phyloP scores from a whole-genome alignment of 2,329 filamentous ascomycete species.

The Botrytis hyacinthi region DNA sequence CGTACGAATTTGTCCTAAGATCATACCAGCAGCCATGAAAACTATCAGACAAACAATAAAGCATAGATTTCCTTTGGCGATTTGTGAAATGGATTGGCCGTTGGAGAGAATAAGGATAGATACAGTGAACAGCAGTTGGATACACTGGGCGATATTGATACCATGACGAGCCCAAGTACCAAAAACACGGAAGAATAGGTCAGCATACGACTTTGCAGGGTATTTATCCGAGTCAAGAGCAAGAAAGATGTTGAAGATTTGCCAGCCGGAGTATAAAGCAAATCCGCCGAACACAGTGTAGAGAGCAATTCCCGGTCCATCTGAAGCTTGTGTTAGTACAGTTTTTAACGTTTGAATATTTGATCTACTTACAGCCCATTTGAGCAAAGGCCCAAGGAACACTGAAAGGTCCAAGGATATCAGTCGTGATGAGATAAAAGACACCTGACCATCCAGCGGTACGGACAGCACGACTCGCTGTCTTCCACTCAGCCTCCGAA shows the following conservation, averaged over 20 bases:
- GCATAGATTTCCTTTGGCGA: conserved; percentile 28
- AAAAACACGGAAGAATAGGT: conserved; percentile 30
- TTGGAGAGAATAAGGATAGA: conserved; percentile 28
- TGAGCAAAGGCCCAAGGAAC: conserved; percentile 28
- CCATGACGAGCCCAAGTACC: conserved; percentile 27
- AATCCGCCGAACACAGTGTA: conserved; percentile 30
- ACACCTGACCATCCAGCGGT: conserved; percentile 30
- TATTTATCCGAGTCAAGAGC: conserved; percentile 29
- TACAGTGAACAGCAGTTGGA: conserved; percentile 27
- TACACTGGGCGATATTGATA: conserved; percentile 27
- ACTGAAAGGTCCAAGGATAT: conserved; percentile 32
- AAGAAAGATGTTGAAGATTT: conserved; percentile 29
- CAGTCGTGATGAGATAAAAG: conserved; percentile 33
- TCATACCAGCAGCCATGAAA: conserved; percentile 34
- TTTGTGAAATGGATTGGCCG: conserved; percentile 28
- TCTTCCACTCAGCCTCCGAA: conserved; percentile 31
- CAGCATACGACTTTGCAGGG: conserved; percentile 29
- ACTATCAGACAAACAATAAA: conserved; percentile 35
- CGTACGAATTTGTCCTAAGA: conserved; percentile 37
- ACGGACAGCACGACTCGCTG: conserved; percentile 28
- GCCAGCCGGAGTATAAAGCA: conserved; percentile 31
- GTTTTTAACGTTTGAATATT: not conserved
- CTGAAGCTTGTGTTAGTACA: not conserved
- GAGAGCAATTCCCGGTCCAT: conserved; percentile 28
- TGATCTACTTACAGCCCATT: conserved; percentile 23